phyloP scores from a whole-genome alignment of 1,284 basidiomycete genomes.

The Ceratobasidium papillatum region DNA sequence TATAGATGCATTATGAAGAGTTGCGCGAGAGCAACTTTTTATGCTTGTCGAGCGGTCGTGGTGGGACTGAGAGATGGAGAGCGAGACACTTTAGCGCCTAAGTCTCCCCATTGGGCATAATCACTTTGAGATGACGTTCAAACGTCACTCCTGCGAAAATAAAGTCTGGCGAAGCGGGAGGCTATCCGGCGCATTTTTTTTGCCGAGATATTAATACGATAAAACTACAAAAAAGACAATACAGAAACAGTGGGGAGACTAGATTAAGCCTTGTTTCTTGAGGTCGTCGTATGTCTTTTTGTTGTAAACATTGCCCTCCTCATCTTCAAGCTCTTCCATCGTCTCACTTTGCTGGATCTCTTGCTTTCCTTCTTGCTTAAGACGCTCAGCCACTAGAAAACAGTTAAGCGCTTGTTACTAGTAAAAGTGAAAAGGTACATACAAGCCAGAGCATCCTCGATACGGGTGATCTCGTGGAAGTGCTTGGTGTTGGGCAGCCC shows the following conservation, averaged over 20 bases:
- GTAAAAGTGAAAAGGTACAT: conserved; percentile 52
- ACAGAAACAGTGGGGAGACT: conserved; percentile 44
- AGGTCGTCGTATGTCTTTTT: conserved; percentile 90
- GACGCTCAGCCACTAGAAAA: conserved; percentile 85
- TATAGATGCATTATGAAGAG: conserved; percentile 68
- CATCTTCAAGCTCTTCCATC: conserved; percentile 96
- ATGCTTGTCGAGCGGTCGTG: neutral
- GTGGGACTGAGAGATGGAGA: conserved; percentile 24
- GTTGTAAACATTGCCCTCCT: conserved; percentile 95
- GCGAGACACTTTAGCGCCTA: conserved; percentile 12
- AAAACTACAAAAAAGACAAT: conserved; percentile 7
- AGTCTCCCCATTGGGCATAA: neutral
- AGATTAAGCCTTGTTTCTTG: conserved; percentile 90
- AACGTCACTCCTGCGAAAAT: neutral
- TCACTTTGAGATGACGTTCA: neutral
- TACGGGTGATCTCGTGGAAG: conserved; percentile 98
- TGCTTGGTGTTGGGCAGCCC: conserved; percentile 98
- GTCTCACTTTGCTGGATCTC: conserved; percentile 92
- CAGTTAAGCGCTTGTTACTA: neutral
- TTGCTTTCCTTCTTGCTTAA: conserved; percentile 91
- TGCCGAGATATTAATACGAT: neutral
- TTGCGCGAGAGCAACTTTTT: neutral
- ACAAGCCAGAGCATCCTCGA: conserved; percentile 95
- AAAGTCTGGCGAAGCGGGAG: neutral
- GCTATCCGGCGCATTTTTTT: neutral